Base-by-base conservation (phyloP, 2,329 filamentous ascomycete genomes). In the Penicillium capsulatum region DNA sequence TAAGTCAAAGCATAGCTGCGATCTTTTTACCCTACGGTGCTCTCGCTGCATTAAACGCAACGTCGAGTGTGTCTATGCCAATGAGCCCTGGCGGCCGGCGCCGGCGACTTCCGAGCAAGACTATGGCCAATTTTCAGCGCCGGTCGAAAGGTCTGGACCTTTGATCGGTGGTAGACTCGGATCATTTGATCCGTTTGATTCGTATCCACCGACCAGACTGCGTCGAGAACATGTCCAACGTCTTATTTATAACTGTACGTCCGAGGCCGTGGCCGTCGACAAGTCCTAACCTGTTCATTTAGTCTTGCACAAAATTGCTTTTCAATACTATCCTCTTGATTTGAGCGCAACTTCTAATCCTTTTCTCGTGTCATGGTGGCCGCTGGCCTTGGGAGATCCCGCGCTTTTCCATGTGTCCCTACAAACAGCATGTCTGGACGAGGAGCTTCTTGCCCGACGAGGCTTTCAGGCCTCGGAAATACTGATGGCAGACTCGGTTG, bases 291-390 rank as follows among this genome's bases (percentile, higher is more conserved):
- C 58, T 27, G 54, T 37, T 3, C n/a, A 17, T 28, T 9, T 38
- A 78, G 76, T 80, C 45, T 60, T 79, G 3, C 67, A 71, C 29
- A 77, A 73, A 31, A 79, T 80, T 32, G 74, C 76, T 0, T 80
- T 80, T 35, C 72, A 79, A 45, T 80, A 79, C 50, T 80, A 80
- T 48, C 77, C 76, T 1, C 61, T 79, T 14, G 77, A 80, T 36
- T 60, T 77, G 6, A 70, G 65, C 43, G 51, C 66, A n/a, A 57
- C 57, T 0, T 75, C 76, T 6, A 80, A 80, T 47, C 76, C 76
- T 0, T 80, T 80, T 44, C 60, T 80, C 13, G 60, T 77, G 5
- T 78, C 75, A 0, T 80, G 77, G 77, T 80, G 77, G 76, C 77
- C 77, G 0, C 63, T 75, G 1, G 75, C 76, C 1, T 64, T 80